Evolutionary conservation across 1,284 basidiomycete genomes (phyloP).

Genomic region (Tetrapyrgos nigripes): DNA sequence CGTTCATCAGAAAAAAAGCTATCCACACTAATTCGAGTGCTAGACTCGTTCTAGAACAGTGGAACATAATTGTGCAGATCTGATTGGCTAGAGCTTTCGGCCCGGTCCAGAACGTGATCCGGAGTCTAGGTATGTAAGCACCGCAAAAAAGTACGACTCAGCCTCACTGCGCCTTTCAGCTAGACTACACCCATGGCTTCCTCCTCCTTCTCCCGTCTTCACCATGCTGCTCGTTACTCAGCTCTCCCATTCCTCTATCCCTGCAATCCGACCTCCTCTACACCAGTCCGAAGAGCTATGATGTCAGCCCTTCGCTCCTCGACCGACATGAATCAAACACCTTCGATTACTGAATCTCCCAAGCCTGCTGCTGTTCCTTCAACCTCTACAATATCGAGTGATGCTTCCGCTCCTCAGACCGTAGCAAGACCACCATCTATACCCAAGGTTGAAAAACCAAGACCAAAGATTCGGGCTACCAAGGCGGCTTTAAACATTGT

Average conservation of each 20-base stretch:
- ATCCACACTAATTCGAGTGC: too few relatives aligned
- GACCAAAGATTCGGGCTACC: slow-evolving; percentile 73
- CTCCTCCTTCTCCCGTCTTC: slow-evolving; percentile 32
- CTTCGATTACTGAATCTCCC: slow-evolving; percentile 53
- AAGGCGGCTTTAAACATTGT: slow-evolving; percentile 89
- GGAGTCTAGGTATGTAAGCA: too few relatives aligned
- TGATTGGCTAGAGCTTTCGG: too few relatives aligned
- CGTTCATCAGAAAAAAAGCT: too few relatives aligned
- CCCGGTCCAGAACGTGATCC: too few relatives aligned
- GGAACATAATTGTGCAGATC: too few relatives aligned
- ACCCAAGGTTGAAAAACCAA: slow-evolving; percentile 66
- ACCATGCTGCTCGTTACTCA: slow-evolving; percentile 28
- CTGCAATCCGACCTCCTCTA: slow-evolving; percentile 32
- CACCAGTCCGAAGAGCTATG: slow-evolving; percentile 54
- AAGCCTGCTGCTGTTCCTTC: slow-evolving; percentile 55
- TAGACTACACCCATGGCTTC: slow-evolving; percentile 45
- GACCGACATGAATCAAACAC: slow-evolving; percentile 32
- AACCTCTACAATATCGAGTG: slow-evolving; percentile 53
- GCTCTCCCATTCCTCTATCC: slow-evolving; percentile 43
- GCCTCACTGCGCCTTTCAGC: too few relatives aligned
- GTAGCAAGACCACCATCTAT: slow-evolving; percentile 72
- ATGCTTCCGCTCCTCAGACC: slow-evolving; percentile 71
- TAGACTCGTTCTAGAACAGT: too few relatives aligned
- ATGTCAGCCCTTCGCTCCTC: slow-evolving; percentile 56
- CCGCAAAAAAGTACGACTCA: too few relatives aligned